phyloP scores from a whole-genome alignment of 2,329 filamentous ascomycete genomes.

The Talaromyces sp. region DNA sequence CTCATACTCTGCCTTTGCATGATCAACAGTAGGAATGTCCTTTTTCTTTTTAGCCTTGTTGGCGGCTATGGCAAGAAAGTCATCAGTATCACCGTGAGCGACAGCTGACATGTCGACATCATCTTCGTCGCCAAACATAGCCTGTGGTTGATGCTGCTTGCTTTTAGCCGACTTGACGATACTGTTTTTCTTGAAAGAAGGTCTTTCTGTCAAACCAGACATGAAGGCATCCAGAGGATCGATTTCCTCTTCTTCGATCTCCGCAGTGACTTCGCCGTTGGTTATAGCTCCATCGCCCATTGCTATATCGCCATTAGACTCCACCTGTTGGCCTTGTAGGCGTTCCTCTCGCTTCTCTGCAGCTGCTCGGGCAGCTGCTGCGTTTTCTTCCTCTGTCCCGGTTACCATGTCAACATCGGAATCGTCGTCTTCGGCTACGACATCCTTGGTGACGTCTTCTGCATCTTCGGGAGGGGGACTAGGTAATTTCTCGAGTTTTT shows the following conservation, averaged over 20 bases:
- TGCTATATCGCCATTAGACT: slow-evolving; percentile 27
- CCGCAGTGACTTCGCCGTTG: slow-evolving; percentile 30
- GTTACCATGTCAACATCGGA: slow-evolving; percentile 73
- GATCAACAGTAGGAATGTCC: slow-evolving; percentile 84
- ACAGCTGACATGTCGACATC: slow-evolving; percentile 65
- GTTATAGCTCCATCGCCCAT: slow-evolving; percentile 39
- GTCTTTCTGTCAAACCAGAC: slow-evolving; percentile 61
- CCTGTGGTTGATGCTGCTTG: slow-evolving; percentile 67
- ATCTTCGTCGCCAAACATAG: slow-evolving; percentile 82
- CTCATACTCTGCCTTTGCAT: slow-evolving; percentile 79
- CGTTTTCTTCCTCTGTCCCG: slow-evolving; percentile 81
- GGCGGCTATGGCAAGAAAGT: slow-evolving; percentile 60
- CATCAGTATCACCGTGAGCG: slow-evolving; percentile 60
- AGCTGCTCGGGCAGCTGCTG: slow-evolving; percentile 77
- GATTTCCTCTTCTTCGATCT: slow-evolving; percentile 60
- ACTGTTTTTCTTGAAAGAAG: slow-evolving; percentile 40
- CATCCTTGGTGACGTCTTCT: slow-evolving; percentile 50
- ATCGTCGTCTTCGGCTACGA: slow-evolving; percentile 57
- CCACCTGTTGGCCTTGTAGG: slow-evolving; percentile 43
- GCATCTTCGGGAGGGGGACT: slow-evolving; percentile 65
- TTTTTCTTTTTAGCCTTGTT: slow-evolving; percentile 77
- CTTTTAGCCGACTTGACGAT: slow-evolving; percentile 40
- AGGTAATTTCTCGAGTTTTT: slow-evolving; percentile 88
- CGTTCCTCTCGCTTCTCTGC: slow-evolving; percentile 78
- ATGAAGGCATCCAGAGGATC: slow-evolving; percentile 98